phyloP scores from a whole-genome alignment of 225 moss, liverwort and hornwort species.

The Bryum argenteum region DNA sequence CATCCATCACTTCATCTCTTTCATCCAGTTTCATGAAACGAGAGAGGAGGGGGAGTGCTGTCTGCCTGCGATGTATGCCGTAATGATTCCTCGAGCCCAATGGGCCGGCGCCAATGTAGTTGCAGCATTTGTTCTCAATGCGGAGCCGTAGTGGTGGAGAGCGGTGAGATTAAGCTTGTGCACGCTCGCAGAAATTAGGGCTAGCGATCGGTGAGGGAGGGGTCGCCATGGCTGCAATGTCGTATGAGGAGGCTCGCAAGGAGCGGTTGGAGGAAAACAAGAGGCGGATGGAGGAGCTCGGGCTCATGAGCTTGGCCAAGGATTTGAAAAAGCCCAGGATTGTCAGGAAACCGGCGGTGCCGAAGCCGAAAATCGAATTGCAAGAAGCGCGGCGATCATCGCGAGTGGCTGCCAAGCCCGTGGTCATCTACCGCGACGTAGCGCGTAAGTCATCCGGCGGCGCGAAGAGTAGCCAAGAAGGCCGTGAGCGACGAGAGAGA shows the following conservation, averaged over 20 bases:
- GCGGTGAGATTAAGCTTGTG: neutral
- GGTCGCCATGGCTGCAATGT: constrained; percentile 31
- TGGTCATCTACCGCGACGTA: constrained; percentile 47
- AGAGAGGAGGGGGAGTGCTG: neutral
- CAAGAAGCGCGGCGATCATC: constrained; percentile 56
- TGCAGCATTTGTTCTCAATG: neutral
- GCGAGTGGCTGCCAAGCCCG: constrained; percentile 61
- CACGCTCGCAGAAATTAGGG: neutral
- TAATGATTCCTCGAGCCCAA: constrained; percentile 10
- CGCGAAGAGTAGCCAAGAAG: neutral
- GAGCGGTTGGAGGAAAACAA: constrained; percentile 56
- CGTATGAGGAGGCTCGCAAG: constrained; percentile 56
- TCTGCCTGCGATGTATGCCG: neutral
- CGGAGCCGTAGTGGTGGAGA: constrained; percentile 2
- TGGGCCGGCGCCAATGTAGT: constrained; percentile 28
- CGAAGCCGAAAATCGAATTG: constrained; percentile 29
- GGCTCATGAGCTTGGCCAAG: constrained; percentile 46
- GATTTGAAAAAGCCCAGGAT: constrained; percentile 35
- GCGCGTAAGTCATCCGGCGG: constrained; percentile 21
- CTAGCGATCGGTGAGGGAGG: constrained; percentile 14
- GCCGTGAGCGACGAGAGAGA: constrained; percentile 33
- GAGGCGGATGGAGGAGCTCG: constrained; percentile 62
- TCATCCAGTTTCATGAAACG: constrained; percentile 5
- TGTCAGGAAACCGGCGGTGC: constrained; percentile 7
- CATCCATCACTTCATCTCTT: constrained; percentile 15